Conservation (phyloP, 1,139 yeast genomes). For the Saccharomyces hybrid region DNA sequence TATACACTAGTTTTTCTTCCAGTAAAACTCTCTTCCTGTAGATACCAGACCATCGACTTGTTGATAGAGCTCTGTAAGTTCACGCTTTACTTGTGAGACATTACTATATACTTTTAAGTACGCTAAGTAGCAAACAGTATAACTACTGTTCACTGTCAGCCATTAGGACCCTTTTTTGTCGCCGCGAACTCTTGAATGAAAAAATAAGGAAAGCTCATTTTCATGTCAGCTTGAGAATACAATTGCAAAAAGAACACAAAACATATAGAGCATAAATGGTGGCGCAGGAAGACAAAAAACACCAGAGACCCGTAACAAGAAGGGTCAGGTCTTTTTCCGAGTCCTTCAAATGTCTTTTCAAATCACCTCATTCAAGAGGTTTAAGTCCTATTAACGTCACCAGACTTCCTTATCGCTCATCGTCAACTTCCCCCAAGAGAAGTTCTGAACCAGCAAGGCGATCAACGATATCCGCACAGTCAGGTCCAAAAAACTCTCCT, state of each 20-base stretch:
- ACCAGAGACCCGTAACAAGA: neutral
- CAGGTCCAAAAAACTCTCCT: neutral
- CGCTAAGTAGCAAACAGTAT: neutral
- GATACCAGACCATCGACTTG: neutral
- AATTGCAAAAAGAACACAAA: neutral
- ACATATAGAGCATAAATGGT: neutral
- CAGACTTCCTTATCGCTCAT: neutral
- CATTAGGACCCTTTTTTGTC: neutral
- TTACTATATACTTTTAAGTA: neutral
- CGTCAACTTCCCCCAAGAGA: neutral
- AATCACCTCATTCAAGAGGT: slow-evolving; percentile 1
- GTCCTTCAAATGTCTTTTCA: slow-evolving; percentile 12
- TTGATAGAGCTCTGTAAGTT: neutral
- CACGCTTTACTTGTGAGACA: neutral
- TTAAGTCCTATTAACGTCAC: neutral
- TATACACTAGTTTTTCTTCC: neutral
- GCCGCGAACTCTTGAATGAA: neutral
- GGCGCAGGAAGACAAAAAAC: neutral
- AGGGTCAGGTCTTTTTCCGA: slow-evolving; percentile 9
- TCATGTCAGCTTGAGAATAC: neutral
- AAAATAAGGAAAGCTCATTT: neutral
- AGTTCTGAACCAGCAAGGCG: neutral
- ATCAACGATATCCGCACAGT: neutral
- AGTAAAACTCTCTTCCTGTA: neutral
- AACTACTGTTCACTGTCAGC: neutral